Percentiles rank a stretch among this genome's conserved stretches.
These are phyloP conservation scores for Strobilomyces confusus DNA, from an alignment of 768 basidiomycete genomes.

Conservation along the genomic window DNA sequence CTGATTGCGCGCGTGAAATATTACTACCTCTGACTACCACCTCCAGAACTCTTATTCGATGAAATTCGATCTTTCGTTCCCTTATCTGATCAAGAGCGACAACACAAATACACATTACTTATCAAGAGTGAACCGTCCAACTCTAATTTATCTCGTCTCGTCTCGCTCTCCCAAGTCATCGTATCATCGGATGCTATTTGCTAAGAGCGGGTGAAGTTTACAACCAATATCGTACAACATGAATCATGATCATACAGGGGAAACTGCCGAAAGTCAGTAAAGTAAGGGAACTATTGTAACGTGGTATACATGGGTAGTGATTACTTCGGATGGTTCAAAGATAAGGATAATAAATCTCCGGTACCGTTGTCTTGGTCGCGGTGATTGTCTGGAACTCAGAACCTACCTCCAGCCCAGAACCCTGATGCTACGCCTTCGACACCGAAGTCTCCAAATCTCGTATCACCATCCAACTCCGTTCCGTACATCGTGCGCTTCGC, in stretches of 20 bases:
- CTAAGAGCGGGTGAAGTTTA: slow-evolving; percentile 1
- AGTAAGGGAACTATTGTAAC: background rate
- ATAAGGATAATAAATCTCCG: slow-evolving; percentile 3
- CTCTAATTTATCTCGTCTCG: background rate
- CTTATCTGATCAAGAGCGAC: slow-evolving; percentile 41
- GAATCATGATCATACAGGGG: slow-evolving; percentile 17
- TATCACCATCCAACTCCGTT: slow-evolving; percentile 75
- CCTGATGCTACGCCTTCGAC: slow-evolving; percentile 71
- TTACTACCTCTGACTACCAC: slow-evolving; percentile 6
- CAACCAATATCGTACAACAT: slow-evolving; percentile 15
- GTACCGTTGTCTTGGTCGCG: background rate
- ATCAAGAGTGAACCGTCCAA: no score
- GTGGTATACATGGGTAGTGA: slow-evolving; percentile 7
- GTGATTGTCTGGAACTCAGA: slow-evolving; percentile 27
- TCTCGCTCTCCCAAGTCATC: background rate
- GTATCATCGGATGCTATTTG: background rate
- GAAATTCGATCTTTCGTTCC: slow-evolving; percentile 78
- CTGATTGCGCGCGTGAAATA: background rate
- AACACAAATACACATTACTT: background rate
- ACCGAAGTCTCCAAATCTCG: slow-evolving; percentile 84
- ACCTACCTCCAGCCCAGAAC: slow-evolving; percentile 58
- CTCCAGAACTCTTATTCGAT: slow-evolving; percentile 65
- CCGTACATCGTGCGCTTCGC: slow-evolving; percentile 78
- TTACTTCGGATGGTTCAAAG: slow-evolving; percentile 7
- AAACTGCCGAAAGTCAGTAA: background rate